These are phyloP conservation scores for Fusarium sp. DNA, from an alignment of 2,329 filamentous ascomycete species.

Conservation along the genomic window DNA sequence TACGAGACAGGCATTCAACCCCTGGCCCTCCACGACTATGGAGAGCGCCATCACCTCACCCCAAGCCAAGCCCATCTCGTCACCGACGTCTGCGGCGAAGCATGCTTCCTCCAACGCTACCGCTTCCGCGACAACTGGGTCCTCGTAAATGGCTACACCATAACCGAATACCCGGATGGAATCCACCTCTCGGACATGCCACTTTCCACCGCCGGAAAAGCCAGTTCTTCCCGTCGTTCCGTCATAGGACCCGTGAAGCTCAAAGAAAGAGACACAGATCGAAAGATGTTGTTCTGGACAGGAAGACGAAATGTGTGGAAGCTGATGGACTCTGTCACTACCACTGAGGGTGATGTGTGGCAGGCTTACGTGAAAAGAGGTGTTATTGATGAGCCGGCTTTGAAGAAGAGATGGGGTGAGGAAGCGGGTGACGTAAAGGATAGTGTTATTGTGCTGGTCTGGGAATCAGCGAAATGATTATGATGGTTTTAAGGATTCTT, in stretches of 20 bases:
- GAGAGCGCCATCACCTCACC: conserved; percentile 51
- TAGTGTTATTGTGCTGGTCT: conserved; percentile 43
- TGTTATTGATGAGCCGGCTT: conserved; percentile 10
- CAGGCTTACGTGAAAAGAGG: conserved; percentile 57
- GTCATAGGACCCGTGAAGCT: conserved; percentile 47
- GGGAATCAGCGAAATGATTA: conserved; percentile 37
- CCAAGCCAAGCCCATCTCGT: conserved; percentile 55
- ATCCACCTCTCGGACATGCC: conserved; percentile 43
- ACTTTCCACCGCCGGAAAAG: conserved; percentile 1
- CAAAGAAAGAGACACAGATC: conserved; percentile 43
- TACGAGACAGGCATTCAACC: conserved; percentile 55
- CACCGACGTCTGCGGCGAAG: conserved; percentile 55
- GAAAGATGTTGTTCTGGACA: conserved; percentile 49
- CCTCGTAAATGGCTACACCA: conserved; percentile 57
- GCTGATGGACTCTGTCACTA: conserved; percentile 52
- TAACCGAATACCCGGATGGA: conserved; percentile 55
- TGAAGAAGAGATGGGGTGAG: conserved; percentile 30
- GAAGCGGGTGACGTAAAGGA: conserved; percentile 19
- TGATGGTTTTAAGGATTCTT: conserved; percentile 26
- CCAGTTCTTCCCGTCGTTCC: conserved; percentile 14
- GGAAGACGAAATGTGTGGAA: conserved; percentile 53
- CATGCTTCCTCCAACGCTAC: conserved; percentile 59
- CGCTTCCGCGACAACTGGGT: conserved; percentile 58
- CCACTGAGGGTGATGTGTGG: conserved; percentile 53
- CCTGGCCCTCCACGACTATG: conserved; percentile 53